Base-by-base conservation (phyloP, 164 flowering plant genomes). In the Hamamelis virginiana region DNA sequence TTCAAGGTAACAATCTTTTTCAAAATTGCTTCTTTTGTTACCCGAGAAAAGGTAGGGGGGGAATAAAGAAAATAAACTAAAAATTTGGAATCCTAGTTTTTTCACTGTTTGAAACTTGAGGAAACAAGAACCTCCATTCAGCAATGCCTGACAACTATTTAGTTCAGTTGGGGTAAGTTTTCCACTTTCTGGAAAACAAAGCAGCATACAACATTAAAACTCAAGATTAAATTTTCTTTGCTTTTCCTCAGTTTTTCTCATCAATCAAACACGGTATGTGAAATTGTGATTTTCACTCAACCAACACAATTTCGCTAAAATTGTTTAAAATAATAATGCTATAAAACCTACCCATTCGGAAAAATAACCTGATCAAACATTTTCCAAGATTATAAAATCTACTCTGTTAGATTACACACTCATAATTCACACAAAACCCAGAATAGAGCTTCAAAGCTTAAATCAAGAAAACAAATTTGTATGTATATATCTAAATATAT, bases 291-390 rank as follows among this genome's bases (percentile, higher is more conserved):
- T n/a, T 19, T 41, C 26, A 21, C 27, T 44, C 50, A 19, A 19
- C n/a, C 65, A 43, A 62, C n/a, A 21, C 50, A 62, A 57, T 45
- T 45, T 65, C 28, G 19, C 47, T 41, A 18, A 8, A 12, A 19
- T n/a, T 55, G 28, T 21, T 22, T 10, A 22, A 22, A 55, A 55
- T 15, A 55, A 22, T 1, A 22, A 55, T 8, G 22, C 11, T 19
- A 12, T 59, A 53, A 41, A 62, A 33, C 59, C 60, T 22, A 38
- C 48, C 57, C 61, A 72, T 27, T 18, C n/a, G 11, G 51, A 22
- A 65, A 50, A 48, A 33, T 2, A 66, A 64, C 48, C 43, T 27
- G 38, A 58, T 46, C 19, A 47, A 58, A 15, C 44, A 58, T 55
- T 4, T 18, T 62, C 45, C 48, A 63, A 63, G 22, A n/a, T 19